Conservation (phyloP, 176 grass and related monocot species). For the Secale cereale region DNA sequence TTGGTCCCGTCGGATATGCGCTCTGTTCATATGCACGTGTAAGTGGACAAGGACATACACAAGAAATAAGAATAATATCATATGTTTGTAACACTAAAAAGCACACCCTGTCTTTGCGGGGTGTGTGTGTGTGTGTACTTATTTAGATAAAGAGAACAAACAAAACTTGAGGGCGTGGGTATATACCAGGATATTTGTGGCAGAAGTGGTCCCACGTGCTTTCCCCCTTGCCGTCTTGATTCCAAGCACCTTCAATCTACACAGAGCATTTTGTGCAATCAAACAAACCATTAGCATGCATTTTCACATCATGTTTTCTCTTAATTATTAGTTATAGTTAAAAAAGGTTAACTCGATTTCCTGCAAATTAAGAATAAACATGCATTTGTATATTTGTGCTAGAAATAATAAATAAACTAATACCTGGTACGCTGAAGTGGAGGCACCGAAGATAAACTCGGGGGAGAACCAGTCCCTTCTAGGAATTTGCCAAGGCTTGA, state of each 20-base stretch:
- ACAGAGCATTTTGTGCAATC: background rate
- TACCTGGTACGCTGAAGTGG: background rate
- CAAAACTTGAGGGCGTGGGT: background rate
- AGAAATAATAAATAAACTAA: background rate
- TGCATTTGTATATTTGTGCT: background rate
- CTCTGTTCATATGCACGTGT: background rate
- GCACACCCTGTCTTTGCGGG: too few species aligned
- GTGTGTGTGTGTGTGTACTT: background rate
- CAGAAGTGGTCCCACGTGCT: background rate
- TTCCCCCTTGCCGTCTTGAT: background rate
- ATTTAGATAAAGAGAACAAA: background rate
- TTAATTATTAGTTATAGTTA: background rate
- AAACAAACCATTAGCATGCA: background rate
- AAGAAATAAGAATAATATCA: background rate
- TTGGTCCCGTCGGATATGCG: background rate
- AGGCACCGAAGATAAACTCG: background rate
- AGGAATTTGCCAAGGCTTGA: background rate
- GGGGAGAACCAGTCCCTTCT: background rate
- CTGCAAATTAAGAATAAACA: too few species aligned
- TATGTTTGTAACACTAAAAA: background rate
- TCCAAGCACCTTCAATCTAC: constrained; percentile 12
- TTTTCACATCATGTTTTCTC: background rate
- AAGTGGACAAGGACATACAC: background rate
- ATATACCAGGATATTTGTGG: background rate
- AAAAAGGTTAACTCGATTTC: too few species aligned